phyloP scores from a whole-genome alignment of 306 rosid species.

The Malus domestica region DNA sequence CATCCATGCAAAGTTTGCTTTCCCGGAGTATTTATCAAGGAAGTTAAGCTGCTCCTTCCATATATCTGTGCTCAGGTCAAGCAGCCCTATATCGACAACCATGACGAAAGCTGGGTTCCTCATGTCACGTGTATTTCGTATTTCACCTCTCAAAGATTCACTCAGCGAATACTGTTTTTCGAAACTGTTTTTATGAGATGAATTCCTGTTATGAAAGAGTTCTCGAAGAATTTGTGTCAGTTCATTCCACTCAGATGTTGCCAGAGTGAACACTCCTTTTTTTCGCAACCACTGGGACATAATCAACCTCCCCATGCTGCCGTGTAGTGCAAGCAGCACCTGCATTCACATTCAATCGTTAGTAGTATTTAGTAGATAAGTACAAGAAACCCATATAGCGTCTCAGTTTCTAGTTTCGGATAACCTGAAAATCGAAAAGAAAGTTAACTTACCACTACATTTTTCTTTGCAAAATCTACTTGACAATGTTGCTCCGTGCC shows the following conservation, averaged over 20 bases:
- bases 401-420: not conserved
- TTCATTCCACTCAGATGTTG: conserved; percentile 96
- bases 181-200: conserved; percentile 37
- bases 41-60: conserved; percentile 95
- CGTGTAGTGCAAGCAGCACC: conserved; percentile 81
- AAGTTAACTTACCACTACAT: conserved; percentile 59
- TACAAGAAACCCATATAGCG: not conserved
- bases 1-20: conserved; percentile 88
- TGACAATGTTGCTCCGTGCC: conserved; percentile 56
- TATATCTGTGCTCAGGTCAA: conserved; percentile 93
- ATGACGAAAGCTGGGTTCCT: conserved; percentile 55
- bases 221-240: conserved; percentile 71
- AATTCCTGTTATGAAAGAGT: conserved; percentile 58
- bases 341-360: conserved; percentile 25
- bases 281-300: conserved; percentile 71
- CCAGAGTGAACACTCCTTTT: conserved; percentile 59
- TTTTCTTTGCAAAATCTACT: conserved; percentile 50
- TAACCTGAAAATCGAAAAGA: not conserved
- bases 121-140: conserved; percentile 51
- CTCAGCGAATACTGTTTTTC: conserved; percentile 47
- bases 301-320: conserved; percentile 60
- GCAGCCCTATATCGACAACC: conserved; percentile 76
- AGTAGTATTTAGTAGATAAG: not conserved
- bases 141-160: conserved; percentile 48
- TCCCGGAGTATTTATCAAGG: conserved; percentile 66